Evolutionary conservation across 2,329 filamentous ascomycete genomes (phyloP).

Genomic region (Pseudocercospora pini-densiflorae): DNA sequence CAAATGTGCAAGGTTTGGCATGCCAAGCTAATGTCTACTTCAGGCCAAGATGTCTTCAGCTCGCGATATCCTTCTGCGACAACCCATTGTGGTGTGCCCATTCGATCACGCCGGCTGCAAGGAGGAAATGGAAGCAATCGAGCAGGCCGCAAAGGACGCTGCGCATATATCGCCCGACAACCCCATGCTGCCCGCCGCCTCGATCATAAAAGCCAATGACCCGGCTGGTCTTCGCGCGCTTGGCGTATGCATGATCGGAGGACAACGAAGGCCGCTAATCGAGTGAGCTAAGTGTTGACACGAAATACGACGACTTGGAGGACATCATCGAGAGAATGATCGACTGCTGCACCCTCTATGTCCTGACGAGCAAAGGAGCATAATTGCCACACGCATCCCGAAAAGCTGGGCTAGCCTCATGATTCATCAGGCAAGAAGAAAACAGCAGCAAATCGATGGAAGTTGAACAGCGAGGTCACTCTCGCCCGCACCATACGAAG

Average conservation of each 20-base stretch:
- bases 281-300: conserved; percentile 54
- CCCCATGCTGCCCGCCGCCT: conserved; percentile 86
- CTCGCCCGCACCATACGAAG: neutral
- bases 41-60: conserved; percentile 88
- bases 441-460: neutral
- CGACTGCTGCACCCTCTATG: neutral
- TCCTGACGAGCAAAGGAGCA: neutral
- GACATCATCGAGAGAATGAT: neutral
- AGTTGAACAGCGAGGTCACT: neutral
- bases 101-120: conserved; percentile 95
- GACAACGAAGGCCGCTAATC: conserved; percentile 66
- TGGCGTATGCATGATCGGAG: conserved; percentile 66
- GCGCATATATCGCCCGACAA: conserved; percentile 86
- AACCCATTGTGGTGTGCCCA: conserved; percentile 95
- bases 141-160: conserved; percentile 92
- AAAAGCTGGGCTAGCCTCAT: neutral
- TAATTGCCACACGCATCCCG: neutral
- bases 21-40: conserved; percentile 21
- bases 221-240: conserved; percentile 63
- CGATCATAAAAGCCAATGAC: conserved; percentile 80
- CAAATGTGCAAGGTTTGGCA: neutral
- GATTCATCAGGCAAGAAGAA: neutral
- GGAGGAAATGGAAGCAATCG: conserved; percentile 98
- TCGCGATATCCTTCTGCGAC: conserved; percentile 83
- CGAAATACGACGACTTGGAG: neutral